phyloP scores from a whole-genome alignment of 805 yeast genomes.

The Ogataea trehalophila region DNA sequence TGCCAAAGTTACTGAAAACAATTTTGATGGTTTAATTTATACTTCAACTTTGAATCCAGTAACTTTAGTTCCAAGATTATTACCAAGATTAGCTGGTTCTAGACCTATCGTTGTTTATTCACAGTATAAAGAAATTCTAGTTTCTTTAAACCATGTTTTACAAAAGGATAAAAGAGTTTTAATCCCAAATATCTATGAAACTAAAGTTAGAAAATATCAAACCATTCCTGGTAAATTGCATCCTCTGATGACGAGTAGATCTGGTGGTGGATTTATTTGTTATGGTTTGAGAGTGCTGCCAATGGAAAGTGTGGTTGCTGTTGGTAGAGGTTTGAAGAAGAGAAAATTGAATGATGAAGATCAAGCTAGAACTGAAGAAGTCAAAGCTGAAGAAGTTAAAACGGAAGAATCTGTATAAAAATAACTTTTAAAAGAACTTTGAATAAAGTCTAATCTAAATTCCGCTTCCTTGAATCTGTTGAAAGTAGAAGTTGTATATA shows the following conservation, averaged over 20 bases:
- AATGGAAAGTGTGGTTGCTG: slow-evolving; percentile 54
- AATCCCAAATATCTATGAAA: slow-evolving; percentile 79
- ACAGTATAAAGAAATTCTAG: slow-evolving; percentile 73
- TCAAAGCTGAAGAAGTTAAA: background rate
- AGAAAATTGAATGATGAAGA: slow-evolving; percentile 25
- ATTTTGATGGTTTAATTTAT: slow-evolving; percentile 71
- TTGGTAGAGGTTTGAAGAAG: slow-evolving; percentile 58
- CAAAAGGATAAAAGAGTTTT: slow-evolving; percentile 63
- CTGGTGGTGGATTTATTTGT: slow-evolving; percentile 86
- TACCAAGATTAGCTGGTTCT: slow-evolving; percentile 74
- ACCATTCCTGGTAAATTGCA: slow-evolving; percentile 92
- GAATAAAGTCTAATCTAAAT: too few relatives aligned
- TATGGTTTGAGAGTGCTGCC: slow-evolving; percentile 80
- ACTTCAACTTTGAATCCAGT: slow-evolving; percentile 71
- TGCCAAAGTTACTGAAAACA: slow-evolving; percentile 42
- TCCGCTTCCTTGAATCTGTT: too few relatives aligned
- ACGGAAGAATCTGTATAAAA: too few relatives aligned
- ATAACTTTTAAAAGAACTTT: too few relatives aligned
- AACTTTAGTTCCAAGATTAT: slow-evolving; percentile 53
- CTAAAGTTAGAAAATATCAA: slow-evolving; percentile 82
- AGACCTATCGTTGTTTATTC: slow-evolving; percentile 81
- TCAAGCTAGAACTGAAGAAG: slow-evolving; percentile 6
- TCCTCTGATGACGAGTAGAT: slow-evolving; percentile 89
- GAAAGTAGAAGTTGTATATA: too few relatives aligned
- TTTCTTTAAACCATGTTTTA: slow-evolving; percentile 68